phyloP scores from a whole-genome alignment of 345 rosid species.

The Lagerstroemia speciosa region DNA sequence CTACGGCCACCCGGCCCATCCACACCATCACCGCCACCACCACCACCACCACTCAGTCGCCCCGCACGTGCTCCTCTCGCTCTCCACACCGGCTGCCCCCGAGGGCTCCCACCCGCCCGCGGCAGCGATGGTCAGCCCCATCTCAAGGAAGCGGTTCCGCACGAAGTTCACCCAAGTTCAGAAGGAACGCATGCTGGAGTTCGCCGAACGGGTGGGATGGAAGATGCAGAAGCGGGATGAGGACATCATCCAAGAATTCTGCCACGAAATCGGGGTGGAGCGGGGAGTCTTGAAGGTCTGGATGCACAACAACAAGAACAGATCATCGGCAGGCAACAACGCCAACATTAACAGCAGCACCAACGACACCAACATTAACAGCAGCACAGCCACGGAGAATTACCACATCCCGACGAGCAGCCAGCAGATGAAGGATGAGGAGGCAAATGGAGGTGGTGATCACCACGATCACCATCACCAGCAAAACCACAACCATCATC shows the following conservation, averaged over 20 bases:
- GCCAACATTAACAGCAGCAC: background rate
- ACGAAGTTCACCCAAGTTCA: conserved; percentile 38
- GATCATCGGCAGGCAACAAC: background rate
- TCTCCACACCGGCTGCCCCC: conserved; percentile 3
- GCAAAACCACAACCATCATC: too few species aligned
- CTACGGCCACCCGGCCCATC: conserved; percentile 8
- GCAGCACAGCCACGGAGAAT: background rate
- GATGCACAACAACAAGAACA: conserved; percentile 53
- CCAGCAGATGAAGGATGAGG: background rate
- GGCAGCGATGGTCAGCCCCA: conserved; percentile 10
- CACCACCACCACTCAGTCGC: conserved; percentile 14
- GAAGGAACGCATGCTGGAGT: conserved; percentile 33
- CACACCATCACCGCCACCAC: conserved; percentile 14
- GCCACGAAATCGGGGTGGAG: conserved; percentile 29
- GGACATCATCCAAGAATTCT: conserved; percentile 25
- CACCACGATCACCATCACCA: background rate
- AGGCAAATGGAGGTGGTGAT: background rate
- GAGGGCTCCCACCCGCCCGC: conserved; percentile 7
- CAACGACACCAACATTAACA: background rate
- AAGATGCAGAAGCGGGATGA: conserved; percentile 31
- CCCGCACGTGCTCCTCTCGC: conserved; percentile 22
- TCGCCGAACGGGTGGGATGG: conserved; percentile 40
- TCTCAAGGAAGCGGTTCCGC: conserved; percentile 18
- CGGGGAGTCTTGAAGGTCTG: conserved; percentile 38
- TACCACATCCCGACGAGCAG: background rate